A percentile compares a stretch with the other conserved stretches of the same genome.
phyloP scores from a whole-genome alignment of 2,329 filamentous ascomycete genomes.

The Chaetomium olivaceum region DNA sequence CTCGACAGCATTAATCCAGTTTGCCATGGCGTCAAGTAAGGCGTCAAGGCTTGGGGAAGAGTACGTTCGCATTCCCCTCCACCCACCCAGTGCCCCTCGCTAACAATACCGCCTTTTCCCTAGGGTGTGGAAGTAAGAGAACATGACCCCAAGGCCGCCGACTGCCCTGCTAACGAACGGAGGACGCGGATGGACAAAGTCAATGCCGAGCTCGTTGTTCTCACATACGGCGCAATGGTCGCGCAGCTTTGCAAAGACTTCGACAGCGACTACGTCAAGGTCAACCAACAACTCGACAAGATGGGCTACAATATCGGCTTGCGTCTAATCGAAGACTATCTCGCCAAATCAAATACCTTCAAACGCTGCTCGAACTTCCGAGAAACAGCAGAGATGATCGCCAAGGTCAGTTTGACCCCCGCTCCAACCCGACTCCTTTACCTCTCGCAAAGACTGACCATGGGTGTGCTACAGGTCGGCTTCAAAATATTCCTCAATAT shows the following conservation, averaged over 20 bases:
- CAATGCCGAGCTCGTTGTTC: conserved; percentile 93
- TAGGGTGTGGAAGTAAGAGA: conserved; percentile 82
- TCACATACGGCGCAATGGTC: conserved; percentile 97
- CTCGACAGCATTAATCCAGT: background rate
- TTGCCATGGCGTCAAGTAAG: conserved; percentile 60
- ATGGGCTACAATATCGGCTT: conserved; percentile 99
- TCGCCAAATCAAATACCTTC: conserved; percentile 90
- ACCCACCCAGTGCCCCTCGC: conserved; percentile 1
- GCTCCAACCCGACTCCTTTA: background rate
- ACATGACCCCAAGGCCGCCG: background rate
- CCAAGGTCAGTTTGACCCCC: conserved; percentile 63
- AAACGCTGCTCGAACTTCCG: conserved; percentile 89
- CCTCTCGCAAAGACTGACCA: background rate
- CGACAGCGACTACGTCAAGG: conserved; percentile 88
- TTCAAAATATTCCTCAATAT: conserved; percentile 99
- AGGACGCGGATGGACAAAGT: conserved; percentile 97
- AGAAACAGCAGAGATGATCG: conserved; percentile 95
- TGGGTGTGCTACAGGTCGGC: conserved; percentile 64
- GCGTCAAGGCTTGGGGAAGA: conserved; percentile 63
- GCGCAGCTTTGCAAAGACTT: conserved; percentile 96
- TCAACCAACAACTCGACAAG: conserved; percentile 96
- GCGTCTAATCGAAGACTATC: conserved; percentile 93
- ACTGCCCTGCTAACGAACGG: conserved; percentile 36
- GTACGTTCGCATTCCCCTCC: conserved; percentile 44
- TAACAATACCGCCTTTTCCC: conserved; percentile 29